phyloP scores from a whole-genome alignment of 192 early-diverging fungal genomes.

The Mortierella alpina region DNA sequence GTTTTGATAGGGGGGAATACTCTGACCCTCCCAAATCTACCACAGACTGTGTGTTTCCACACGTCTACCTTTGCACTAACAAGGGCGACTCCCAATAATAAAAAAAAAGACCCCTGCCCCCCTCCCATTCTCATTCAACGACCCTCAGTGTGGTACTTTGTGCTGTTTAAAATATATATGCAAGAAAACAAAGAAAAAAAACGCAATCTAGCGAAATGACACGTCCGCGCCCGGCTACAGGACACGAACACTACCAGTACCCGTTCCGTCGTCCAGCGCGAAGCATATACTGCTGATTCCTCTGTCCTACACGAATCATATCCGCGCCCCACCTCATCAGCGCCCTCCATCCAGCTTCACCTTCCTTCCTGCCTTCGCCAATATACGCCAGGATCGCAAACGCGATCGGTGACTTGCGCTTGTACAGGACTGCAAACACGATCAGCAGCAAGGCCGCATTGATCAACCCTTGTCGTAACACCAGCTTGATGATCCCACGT shows the following conservation, averaged over 20 bases:
- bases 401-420: slow-evolving; percentile 41
- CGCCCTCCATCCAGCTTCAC: slow-evolving; percentile 44
- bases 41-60: no score
- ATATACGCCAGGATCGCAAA: slow-evolving; percentile 48
- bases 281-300: slow-evolving; percentile 25
- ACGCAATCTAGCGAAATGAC: no score
- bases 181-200: no score
- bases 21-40: no score
- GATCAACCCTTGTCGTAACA: slow-evolving; percentile 45
- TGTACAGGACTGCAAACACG: slow-evolving; percentile 50
- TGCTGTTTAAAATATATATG: no score
- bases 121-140: no score
- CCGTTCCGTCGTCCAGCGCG: slow-evolving; percentile 47
- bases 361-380: slow-evolving; percentile 32
- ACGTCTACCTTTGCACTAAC: no score
- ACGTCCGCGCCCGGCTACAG: no score
- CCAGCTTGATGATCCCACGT: slow-evolving; percentile 31
- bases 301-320: slow-evolving; percentile 15
- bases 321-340: slow-evolving; percentile 35
- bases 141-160: no score
- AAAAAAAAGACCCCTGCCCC: no score
- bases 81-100: no score
- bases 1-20: no score
- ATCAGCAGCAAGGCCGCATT: slow-evolving; percentile 39
- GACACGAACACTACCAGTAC: slow-evolving; percentile 19